Evolutionary conservation across 805 yeast genomes (phyloP).

Genomic region (Ogataea minuta): DNA sequence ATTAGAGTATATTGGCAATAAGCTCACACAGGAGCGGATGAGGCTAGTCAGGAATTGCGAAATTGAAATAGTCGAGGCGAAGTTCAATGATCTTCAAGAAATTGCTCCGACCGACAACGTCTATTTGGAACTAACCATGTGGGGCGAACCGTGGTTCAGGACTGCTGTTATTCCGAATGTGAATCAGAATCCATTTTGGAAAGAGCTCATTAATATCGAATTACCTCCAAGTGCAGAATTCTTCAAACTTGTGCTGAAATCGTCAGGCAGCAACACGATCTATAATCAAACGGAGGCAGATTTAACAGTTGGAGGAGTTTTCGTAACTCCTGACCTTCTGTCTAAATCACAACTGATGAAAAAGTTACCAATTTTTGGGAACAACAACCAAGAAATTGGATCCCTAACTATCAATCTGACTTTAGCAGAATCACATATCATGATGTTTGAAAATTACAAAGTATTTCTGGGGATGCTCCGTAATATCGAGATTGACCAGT

Average conservation of each 20-base stretch:
- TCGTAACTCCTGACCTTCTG: conserved; percentile 51
- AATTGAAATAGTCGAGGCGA: conserved; percentile 66
- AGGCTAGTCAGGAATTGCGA: conserved; percentile 53
- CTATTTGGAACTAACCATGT: conserved; percentile 70
- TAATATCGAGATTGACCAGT: conserved; percentile 49
- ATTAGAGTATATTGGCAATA: conserved; percentile 44
- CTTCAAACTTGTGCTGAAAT: conserved; percentile 47
- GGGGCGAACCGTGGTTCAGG: conserved; percentile 75
- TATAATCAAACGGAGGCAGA: conserved; percentile 32
- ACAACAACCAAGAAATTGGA: conserved; percentile 48
- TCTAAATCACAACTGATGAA: conserved; percentile 28
- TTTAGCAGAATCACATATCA: conserved; percentile 51
- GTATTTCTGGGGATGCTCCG: conserved; percentile 60
- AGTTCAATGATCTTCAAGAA: conserved; percentile 35
- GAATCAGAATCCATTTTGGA: conserved; percentile 68
- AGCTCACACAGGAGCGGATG: conserved; percentile 35
- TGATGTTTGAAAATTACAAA: conserved; percentile 59
- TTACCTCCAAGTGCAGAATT: conserved; percentile 54
- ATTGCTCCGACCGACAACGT: conserved; percentile 24
- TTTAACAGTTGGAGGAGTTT: conserved; percentile 51
- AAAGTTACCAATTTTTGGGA: conserved; percentile 22
- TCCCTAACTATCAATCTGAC: conserved; percentile 51
- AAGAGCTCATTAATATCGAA: conserved; percentile 68
- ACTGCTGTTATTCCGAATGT: conserved; percentile 59
- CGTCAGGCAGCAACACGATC: conserved; percentile 13